phyloP scores from a whole-genome alignment of 495 filamentous ascomycete species.

The Penicillium malachiteum region DNA sequence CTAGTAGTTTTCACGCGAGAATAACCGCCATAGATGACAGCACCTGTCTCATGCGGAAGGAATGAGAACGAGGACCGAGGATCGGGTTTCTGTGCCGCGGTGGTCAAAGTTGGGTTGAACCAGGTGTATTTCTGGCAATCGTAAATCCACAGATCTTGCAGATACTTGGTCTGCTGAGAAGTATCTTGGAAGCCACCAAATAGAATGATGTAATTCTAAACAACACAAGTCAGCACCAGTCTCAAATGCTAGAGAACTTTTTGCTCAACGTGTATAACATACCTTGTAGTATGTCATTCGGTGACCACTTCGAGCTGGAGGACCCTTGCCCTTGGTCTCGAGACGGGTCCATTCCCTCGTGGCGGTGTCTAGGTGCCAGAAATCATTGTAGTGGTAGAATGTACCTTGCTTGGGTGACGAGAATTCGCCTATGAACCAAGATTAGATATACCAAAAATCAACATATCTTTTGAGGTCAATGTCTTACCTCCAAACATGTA shows the following conservation, averaged over 20 bases:
- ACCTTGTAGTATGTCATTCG: constrained; percentile 92
- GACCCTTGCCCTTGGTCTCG: constrained; percentile 82
- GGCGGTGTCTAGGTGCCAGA: constrained; percentile 84
- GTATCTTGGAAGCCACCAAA: constrained; percentile 95
- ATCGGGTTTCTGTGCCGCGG: constrained; percentile 82
- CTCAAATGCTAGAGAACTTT: neutral
- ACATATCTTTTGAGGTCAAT: too few species aligned
- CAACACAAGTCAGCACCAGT: neutral
- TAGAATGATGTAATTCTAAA: constrained; percentile 65
- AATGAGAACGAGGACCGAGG: constrained; percentile 86
- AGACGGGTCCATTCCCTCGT: constrained; percentile 86
- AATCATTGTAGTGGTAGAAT: constrained; percentile 99
- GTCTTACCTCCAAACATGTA: constrained; percentile 82
- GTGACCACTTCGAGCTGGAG: constrained; percentile 88
- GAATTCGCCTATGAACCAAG: constrained; percentile 46
- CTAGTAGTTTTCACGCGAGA: constrained; percentile 74
- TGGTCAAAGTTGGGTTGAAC: constrained; percentile 67
- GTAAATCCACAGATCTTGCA: constrained; percentile 69
- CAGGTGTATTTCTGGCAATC: constrained; percentile 72
- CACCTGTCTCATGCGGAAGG: constrained; percentile 83
- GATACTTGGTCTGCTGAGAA: constrained; percentile 86
- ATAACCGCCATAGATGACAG: constrained; percentile 89
- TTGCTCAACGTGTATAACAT: neutral
- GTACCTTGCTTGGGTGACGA: constrained; percentile 92
- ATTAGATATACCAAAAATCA: constrained; percentile 16